These are phyloP conservation scores for Scedosporium apiospermum DNA, from an alignment of 2,329 filamentous ascomycete species.

Conservation along the genomic window DNA sequence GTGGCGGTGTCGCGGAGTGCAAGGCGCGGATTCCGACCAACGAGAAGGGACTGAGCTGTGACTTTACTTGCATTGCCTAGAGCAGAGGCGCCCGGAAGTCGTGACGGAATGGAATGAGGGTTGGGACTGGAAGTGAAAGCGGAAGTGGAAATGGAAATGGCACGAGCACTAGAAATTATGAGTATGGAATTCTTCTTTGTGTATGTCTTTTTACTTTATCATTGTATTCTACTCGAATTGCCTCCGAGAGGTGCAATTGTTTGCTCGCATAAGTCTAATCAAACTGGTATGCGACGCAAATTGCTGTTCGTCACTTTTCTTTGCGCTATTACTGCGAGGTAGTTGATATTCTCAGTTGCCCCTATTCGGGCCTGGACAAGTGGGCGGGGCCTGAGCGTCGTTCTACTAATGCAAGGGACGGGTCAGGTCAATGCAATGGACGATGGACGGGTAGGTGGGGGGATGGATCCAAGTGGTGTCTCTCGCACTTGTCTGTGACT, in stretches of 20 bases:
- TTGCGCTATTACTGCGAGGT: too few relatives aligned
- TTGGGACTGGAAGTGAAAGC: neutral
- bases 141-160: neutral
- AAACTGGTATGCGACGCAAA: too few relatives aligned
- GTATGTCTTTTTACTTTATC: neutral
- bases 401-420: too few relatives aligned
- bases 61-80: neutral
- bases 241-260: neutral
- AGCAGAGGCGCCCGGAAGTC: neutral
- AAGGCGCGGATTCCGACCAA: neutral
- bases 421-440: too few relatives aligned
- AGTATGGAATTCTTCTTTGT: neutral
- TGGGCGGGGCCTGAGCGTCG: too few relatives aligned
- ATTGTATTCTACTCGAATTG: neutral
- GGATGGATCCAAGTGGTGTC: too few relatives aligned
- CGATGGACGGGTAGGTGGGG: too few relatives aligned
- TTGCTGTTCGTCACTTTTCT: too few relatives aligned
- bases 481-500: too few relatives aligned
- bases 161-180: neutral
- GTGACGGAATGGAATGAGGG: neutral
- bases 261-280: neutral
- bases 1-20: conserved; percentile 5
- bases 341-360: too few relatives aligned
- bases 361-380: too few relatives aligned
- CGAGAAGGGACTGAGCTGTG: conserved; percentile 1